Percentiles rank a stretch among this genome's conserved stretches.
These are phyloP conservation scores for Clohesyomyces aquaticus DNA, from an alignment of 495 filamentous ascomycete species.

Conservation along the genomic window DNA sequence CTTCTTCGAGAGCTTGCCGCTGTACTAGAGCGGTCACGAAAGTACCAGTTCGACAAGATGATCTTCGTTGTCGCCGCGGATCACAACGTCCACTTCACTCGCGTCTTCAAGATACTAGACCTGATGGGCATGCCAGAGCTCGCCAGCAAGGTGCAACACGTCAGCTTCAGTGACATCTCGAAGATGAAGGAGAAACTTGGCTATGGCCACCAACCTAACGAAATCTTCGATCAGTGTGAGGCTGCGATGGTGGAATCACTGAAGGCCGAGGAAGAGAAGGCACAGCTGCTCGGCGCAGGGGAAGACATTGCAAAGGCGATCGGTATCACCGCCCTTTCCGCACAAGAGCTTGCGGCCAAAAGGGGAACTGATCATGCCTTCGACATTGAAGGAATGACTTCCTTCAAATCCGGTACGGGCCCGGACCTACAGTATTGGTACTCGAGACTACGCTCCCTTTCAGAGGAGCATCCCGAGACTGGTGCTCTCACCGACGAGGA, in stretches of 20 bases:
- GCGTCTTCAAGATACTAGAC: conserved; percentile 67
- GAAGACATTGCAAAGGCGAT: conserved; percentile 56
- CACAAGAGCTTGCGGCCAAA: conserved; percentile 69
- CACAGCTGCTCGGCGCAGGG: conserved; percentile 61
- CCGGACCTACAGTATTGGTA: conserved; percentile 73
- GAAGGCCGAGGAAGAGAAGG: conserved; percentile 64
- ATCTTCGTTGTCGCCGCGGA: conserved; percentile 67
- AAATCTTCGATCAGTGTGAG: conserved; percentile 59
- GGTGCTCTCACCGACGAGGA: conserved; percentile 58
- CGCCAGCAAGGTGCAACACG: conserved; percentile 59
- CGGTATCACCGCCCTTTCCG: conserved; percentile 66
- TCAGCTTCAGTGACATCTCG: conserved; percentile 65
- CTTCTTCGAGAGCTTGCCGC: conserved; percentile 69
- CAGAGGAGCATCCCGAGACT: conserved; percentile 48
- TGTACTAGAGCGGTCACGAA: conserved; percentile 60
- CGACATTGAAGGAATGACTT: conserved; percentile 67
- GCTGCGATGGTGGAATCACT: conserved; percentile 70
- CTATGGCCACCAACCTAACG: conserved; percentile 54
- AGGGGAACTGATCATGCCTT: conserved; percentile 68
- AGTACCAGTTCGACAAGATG: conserved; percentile 71
- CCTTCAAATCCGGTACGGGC: conserved; percentile 71
- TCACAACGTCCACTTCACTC: conserved; percentile 65
- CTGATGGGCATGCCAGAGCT: conserved; percentile 59
- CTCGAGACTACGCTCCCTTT: conserved; percentile 64
- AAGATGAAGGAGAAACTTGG: conserved; percentile 26